Evolutionary conservation across 1,284 basidiomycete genomes (phyloP).

Genomic region (Limonomyces culmigenus): DNA sequence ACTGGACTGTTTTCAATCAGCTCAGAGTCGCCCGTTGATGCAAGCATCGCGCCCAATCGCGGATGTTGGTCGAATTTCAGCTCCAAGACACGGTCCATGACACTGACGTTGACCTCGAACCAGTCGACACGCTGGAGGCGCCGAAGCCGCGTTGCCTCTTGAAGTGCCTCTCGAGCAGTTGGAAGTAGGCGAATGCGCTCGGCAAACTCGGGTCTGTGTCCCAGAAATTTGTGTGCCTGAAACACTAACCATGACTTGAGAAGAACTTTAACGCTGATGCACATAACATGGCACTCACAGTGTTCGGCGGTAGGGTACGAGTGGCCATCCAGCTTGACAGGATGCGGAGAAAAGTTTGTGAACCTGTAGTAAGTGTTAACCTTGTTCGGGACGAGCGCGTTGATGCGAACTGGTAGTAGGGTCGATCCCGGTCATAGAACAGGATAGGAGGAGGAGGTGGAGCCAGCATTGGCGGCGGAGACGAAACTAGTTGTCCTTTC

Average conservation of each 20-base stretch:
- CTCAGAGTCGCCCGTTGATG: slow-evolving; percentile 40
- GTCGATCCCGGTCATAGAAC: background rate
- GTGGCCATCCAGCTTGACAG: slow-evolving; percentile 35
- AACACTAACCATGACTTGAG: background rate
- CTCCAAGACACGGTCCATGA: slow-evolving; percentile 38
- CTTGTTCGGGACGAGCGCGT: slow-evolving; percentile 41
- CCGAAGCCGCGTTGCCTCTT: background rate
- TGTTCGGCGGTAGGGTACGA: slow-evolving; percentile 53
- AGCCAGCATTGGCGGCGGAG: no score
- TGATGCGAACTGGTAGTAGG: background rate
- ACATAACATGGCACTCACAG: background rate
- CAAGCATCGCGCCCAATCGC: slow-evolving; percentile 32
- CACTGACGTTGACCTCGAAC: background rate
- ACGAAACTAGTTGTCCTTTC: no score
- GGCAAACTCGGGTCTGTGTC: background rate
- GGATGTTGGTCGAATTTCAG: slow-evolving; percentile 49
- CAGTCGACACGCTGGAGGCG: background rate
- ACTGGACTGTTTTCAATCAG: slow-evolving; percentile 29
- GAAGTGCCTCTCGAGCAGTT: background rate
- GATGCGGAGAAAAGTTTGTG: slow-evolving; percentile 49
- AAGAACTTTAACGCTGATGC: background rate
- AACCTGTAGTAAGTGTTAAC: slow-evolving; percentile 47
- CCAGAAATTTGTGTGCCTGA: background rate
- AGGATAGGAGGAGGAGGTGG: no score
- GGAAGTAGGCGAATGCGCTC: background rate